Conservation (phyloP, 2,329 filamentous ascomycete species). For the Ceratocystis alfenasii region DNA sequence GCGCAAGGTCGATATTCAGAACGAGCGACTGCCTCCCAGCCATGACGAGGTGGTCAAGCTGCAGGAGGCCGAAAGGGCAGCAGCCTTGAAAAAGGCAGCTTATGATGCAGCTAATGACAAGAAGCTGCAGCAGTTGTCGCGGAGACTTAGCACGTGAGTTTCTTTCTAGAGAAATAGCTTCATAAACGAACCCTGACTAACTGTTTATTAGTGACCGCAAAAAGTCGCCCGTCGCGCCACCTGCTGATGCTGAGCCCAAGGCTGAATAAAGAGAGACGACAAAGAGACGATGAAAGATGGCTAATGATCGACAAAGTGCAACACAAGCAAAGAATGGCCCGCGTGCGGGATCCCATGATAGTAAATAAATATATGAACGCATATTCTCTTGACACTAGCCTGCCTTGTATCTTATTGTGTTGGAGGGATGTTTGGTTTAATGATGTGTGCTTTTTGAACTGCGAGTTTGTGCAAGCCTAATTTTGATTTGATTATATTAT, state of each 20-base stretch:
- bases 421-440: not conserved
- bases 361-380: constrained; percentile 8
- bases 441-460: not conserved
- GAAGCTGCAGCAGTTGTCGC: constrained; percentile 71
- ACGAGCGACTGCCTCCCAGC: constrained; percentile 83
- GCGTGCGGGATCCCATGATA: not conserved
- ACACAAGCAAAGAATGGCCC: not conserved
- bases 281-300: not conserved
- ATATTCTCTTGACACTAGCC: not conserved
- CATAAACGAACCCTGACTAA: not conserved
- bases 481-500: too few species aligned
- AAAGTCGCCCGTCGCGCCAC: constrained; percentile 14
- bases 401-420: not conserved
- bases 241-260: constrained; percentile 7
- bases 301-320: not conserved
- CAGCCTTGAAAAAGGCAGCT: constrained; percentile 74
- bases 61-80: constrained; percentile 66
- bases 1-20: constrained; percentile 90
- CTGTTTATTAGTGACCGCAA: constrained; percentile 18
- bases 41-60: constrained; percentile 82
- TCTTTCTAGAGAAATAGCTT: not conserved
- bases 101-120: constrained; percentile 86
- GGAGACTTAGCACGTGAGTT: constrained; percentile 91
- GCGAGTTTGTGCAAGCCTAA: too few species aligned
- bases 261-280: constrained; percentile 7